Evolutionary conservation across 2,329 filamentous ascomycete genomes (phyloP).

Genomic region (Chrysoporthe puriensis): DNA sequence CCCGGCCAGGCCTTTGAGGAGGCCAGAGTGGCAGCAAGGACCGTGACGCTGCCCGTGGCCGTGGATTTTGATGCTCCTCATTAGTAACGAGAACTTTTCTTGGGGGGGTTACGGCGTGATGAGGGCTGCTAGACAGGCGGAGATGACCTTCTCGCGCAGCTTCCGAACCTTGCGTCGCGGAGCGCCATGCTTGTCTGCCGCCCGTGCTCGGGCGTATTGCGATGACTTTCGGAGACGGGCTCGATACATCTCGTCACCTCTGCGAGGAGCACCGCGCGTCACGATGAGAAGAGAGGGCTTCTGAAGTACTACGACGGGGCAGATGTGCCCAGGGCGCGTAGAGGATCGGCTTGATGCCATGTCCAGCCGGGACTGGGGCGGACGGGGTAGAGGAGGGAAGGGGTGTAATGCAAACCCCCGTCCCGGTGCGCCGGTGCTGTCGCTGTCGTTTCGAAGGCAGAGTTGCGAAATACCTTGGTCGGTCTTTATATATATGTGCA

Average conservation of each 20-base stretch:
- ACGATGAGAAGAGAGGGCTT: too few species aligned
- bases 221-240: not conserved
- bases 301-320: not conserved
- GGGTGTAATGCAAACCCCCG: not conserved
- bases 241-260: not conserved
- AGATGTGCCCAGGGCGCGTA: not conserved
- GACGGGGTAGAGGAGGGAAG: not conserved
- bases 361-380: not conserved
- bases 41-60: conserved; percentile 13
- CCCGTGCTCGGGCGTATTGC: not conserved
- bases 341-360: conserved; percentile 14
- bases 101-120: not conserved
- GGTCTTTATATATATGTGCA: conserved; percentile 22
- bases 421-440: not conserved
- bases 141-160: not conserved
- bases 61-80: conserved; percentile 6
- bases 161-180: not conserved
- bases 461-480: conserved; percentile 24
- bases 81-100: not conserved
- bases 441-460: conserved; percentile 6
- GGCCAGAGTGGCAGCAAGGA: not conserved
- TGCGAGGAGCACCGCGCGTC: not conserved
- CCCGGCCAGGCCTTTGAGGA: conserved; percentile 7
- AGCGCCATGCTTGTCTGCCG: not conserved
- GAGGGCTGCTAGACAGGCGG: not conserved